phyloP scores from a whole-genome alignment of 1,284 basidiomycete species.

The Ustilago cynodontis region DNA sequence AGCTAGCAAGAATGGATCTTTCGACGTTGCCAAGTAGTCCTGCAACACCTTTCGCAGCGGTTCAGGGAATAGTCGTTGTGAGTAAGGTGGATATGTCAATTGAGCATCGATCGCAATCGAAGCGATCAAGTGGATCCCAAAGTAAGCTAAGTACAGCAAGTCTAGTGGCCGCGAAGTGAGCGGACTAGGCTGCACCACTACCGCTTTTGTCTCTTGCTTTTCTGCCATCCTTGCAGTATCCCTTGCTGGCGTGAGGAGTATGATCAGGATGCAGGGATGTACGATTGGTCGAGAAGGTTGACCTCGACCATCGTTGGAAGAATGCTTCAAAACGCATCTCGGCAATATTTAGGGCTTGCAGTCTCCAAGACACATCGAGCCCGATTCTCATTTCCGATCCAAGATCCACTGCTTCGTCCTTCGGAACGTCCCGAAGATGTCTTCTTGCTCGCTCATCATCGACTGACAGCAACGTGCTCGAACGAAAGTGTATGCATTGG shows the following conservation, averaged over 20 bases:
- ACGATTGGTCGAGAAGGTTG: not conserved
- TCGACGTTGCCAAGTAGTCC: constrained; percentile 44
- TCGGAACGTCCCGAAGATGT: not conserved
- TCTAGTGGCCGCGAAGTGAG: constrained; percentile 38
- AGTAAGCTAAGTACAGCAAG: constrained; percentile 51
- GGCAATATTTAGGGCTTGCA: not conserved
- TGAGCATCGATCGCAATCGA: constrained; percentile 55
- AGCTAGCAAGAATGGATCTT: constrained; percentile 51
- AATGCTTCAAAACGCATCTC: not conserved
- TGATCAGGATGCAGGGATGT: not conserved
- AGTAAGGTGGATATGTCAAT: constrained; percentile 47
- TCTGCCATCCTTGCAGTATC: not conserved
- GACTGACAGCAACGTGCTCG: not conserved
- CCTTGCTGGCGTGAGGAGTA: not conserved
- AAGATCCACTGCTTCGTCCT: not conserved
- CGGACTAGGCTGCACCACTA: not conserved
- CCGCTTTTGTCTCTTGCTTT: not conserved
- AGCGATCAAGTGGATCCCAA: constrained; percentile 51
- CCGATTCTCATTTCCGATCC: not conserved
- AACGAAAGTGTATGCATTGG: not conserved
- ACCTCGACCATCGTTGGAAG: not conserved
- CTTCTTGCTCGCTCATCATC: not conserved
- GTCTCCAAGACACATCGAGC: not conserved
- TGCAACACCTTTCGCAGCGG: constrained; percentile 34
- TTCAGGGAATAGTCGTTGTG: constrained; percentile 40